Conservation (phyloP, 305 asterid species). For the Fraxinus paxiana region DNA sequence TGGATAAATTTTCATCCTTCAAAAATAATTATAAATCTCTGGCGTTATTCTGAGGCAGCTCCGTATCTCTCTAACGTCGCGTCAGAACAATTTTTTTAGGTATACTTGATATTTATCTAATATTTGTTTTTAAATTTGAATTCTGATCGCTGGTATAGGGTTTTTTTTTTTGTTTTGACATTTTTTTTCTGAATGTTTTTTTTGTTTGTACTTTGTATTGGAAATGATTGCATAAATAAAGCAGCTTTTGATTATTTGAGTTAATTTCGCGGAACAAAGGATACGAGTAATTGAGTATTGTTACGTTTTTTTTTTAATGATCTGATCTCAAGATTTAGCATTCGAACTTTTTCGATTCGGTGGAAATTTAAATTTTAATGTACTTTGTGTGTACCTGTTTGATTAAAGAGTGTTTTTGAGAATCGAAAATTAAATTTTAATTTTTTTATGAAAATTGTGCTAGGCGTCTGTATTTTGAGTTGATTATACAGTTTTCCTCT, state of each 20-base stretch:
- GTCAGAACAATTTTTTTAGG: slow-evolving; percentile 36
- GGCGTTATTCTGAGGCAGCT: slow-evolving; percentile 33
- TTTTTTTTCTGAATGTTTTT: background rate
- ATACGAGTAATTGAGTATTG: background rate
- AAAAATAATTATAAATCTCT: slow-evolving; percentile 15
- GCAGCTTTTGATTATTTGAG: background rate
- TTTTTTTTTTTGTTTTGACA: background rate
- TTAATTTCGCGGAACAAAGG: background rate
- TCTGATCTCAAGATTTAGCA: background rate
- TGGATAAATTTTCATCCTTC: slow-evolving; percentile 1
- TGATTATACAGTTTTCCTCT: background rate
- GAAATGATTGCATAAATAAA: background rate
- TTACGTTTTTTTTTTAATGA: background rate
- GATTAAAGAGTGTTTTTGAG: background rate
- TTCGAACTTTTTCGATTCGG: background rate
- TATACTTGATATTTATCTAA: slow-evolving; percentile 11
- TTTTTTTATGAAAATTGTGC: background rate
- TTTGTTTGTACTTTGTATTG: background rate
- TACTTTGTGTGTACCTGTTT: background rate
- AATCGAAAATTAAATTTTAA: background rate
- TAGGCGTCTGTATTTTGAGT: background rate
- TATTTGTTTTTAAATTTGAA: slow-evolving; percentile 20
- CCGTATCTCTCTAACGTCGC: slow-evolving; percentile 18
- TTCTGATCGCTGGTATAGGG: background rate
- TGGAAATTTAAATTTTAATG: background rate